Evolutionary conservation across 2,329 filamentous ascomycete genomes (phyloP), one percentile per base, ranked within the genome.

Genomic region (Penicillium sumatraense): DNA sequence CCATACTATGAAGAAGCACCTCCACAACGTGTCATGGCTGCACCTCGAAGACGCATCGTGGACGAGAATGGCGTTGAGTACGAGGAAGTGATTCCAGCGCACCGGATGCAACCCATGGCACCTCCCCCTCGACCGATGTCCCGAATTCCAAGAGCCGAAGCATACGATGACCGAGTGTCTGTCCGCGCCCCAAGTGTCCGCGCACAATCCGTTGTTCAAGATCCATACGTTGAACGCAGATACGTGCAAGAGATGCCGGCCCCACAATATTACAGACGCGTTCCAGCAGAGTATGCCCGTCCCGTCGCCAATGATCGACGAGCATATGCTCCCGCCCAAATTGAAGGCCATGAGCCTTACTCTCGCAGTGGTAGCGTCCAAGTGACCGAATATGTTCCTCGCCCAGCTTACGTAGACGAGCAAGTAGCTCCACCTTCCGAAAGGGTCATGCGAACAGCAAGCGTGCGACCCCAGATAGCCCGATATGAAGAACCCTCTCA

Each of bases 51-150:
- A 52, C 86, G 88, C 58, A 88, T 96, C 59, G 81, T 96, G 29
- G 93, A 97, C 74, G 86, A 90, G 58, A 90, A 87, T 72, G 92
- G 92, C 36, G 90, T 90, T 70, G 86, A 91, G 69, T 97, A 93
- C 57, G 84, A 86, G 59, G 79, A 86, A 59, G 79, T 80, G 38
- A 73, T 82, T 5, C 71, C 78, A 33, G 68, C 72, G 11, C 71
- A 75, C 14, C 65, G 69, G 50, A 48, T 71, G 51, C 70, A 66
- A 62, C 60, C 64, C 27, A 74, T 70, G 64, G 70, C 62, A 53
- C 72, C 64, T 16, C 72, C 64, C n/a, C 62, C 63, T 27, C 72
- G 64, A 31, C 71, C 73, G 36, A 51, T 72, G 14, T 64, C 73
- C 16, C 68, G 71, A 42, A 58, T 71, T 26, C 58, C 70, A 3